Evolutionary conservation across 768 basidiomycete species (phyloP).

Genomic region (Tulasnella sp.): DNA sequence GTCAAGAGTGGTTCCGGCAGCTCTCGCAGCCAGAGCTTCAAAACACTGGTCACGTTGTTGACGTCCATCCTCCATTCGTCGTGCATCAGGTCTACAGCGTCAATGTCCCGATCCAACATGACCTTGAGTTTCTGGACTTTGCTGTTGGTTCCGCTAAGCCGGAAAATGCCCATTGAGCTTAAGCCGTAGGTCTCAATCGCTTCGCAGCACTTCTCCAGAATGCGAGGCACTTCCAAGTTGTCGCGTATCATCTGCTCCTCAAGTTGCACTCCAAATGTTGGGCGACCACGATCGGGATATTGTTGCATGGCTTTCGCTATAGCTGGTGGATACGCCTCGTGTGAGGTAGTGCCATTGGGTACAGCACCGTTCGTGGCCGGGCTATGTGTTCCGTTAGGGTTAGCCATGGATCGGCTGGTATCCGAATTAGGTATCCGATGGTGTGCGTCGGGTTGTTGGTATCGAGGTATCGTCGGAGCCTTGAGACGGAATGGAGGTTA

Average conservation of each 20-base stretch:
- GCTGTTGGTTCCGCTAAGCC: slow-evolving; percentile 83
- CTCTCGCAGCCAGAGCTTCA: slow-evolving; percentile 95
- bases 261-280: slow-evolving; percentile 90
- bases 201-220: slow-evolving; percentile 79
- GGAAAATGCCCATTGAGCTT: slow-evolving; percentile 78
- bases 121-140: slow-evolving; percentile 76
- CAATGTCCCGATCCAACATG: slow-evolving; percentile 78
- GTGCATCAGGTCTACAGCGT: slow-evolving; percentile 73
- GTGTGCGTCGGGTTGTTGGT: slow-evolving; percentile 29
- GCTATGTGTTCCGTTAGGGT: slow-evolving; percentile 16
- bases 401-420: slow-evolving; percentile 21
- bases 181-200: slow-evolving; percentile 89
- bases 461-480: slow-evolving; percentile 48
- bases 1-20: slow-evolving; percentile 91
- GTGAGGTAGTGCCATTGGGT: not conserved
- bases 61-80: slow-evolving; percentile 91
- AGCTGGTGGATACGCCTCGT: not conserved
- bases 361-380: not conserved
- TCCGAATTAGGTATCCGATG: slow-evolving; percentile 21
- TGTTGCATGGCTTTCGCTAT: slow-evolving; percentile 2
- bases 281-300: slow-evolving; percentile 43
- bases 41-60: slow-evolving; percentile 86
- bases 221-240: slow-evolving; percentile 74
- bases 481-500: not conserved
- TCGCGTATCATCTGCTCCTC: slow-evolving; percentile 91